phyloP scores from a whole-genome alignment of 257 asterid genomes.

The Sherardia arvensis region DNA sequence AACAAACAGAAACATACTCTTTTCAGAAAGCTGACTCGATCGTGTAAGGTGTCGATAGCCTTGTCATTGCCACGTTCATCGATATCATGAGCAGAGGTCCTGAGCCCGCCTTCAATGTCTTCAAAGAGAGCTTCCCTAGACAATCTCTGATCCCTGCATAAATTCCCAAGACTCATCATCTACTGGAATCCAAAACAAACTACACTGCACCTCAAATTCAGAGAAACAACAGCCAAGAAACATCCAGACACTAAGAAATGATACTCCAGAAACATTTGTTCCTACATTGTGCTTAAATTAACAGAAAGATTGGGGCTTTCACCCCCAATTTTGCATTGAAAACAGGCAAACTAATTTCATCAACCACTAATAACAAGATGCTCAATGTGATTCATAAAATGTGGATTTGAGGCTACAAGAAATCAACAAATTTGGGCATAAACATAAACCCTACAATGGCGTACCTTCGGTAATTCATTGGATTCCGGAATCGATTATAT shows the following conservation, averaged over 20 bases:
- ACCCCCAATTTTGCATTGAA: not conserved
- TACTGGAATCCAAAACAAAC: not conserved
- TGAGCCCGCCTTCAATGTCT: conserved; percentile 74
- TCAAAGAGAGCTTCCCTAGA: conserved; percentile 74
- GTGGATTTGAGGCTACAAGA: not conserved
- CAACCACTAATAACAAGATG: not conserved
- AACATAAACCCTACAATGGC: conserved; percentile 3
- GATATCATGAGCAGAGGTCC: conserved; percentile 56
- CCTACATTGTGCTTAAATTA: not conserved
- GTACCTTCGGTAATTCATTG: conserved; percentile 59
- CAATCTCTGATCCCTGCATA: conserved; percentile 63
- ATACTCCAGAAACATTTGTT: not conserved
- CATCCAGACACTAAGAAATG: not conserved
- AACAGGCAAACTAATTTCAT: not conserved
- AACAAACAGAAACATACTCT: conserved; percentile 29
- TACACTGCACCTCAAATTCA: not conserved
- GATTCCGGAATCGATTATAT: not conserved
- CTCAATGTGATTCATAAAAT: not conserved
- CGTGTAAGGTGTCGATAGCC: conserved; percentile 71
- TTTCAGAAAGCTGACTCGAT: conserved; percentile 79
- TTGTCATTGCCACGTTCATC: conserved; percentile 68
- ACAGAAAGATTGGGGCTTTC: not conserved
- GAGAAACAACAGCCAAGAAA: not conserved
- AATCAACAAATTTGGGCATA: conserved; percentile 1
- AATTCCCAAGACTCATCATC: conserved; percentile 6